phyloP scores from a whole-genome alignment of 257 asterid species.

The Nicotiana tabacum region DNA sequence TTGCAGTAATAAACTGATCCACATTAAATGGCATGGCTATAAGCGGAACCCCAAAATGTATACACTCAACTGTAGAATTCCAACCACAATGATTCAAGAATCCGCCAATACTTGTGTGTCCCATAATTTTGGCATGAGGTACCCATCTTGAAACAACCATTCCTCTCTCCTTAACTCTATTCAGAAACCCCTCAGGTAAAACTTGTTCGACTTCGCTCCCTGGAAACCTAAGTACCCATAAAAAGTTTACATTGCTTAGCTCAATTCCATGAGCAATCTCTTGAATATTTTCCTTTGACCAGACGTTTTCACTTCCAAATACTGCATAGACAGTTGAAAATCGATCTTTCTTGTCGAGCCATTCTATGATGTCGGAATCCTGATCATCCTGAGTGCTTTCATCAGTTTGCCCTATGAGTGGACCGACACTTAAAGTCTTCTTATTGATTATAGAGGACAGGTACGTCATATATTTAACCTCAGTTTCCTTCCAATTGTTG shows the following conservation, averaged over 20 bases:
- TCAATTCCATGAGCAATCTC: slow-evolving; percentile 15
- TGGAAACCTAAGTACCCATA: slow-evolving; percentile 12
- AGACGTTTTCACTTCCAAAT: slow-evolving; percentile 16
- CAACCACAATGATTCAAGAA: slow-evolving; percentile 21
- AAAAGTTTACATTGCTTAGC: neutral
- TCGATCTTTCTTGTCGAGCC: slow-evolving; percentile 9
- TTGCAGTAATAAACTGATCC: slow-evolving; percentile 13
- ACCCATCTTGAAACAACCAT: slow-evolving; percentile 11
- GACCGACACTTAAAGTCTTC: slow-evolving; percentile 5
- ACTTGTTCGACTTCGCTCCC: neutral
- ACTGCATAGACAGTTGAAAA: neutral
- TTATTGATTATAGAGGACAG: neutral
- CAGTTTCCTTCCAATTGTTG: slow-evolving; percentile 4
- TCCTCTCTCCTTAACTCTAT: slow-evolving; percentile 2
- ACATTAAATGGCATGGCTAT: slow-evolving; percentile 6
- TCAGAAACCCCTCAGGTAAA: slow-evolving; percentile 6
- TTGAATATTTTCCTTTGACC: neutral
- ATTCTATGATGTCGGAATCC: neutral
- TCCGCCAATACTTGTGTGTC: slow-evolving; percentile 6
- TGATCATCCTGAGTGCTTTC: neutral
- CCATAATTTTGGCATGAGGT: slow-evolving; percentile 4
- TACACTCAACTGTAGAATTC: slow-evolving; percentile 7
- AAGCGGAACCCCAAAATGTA: neutral
- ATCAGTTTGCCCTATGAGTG: neutral
- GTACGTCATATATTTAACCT: slow-evolving; percentile 2